Evolutionary conservation across 768 basidiomycete genomes (phyloP), one percentile per base, ranked within the genome.

Genomic region (Mycena crocata): DNA sequence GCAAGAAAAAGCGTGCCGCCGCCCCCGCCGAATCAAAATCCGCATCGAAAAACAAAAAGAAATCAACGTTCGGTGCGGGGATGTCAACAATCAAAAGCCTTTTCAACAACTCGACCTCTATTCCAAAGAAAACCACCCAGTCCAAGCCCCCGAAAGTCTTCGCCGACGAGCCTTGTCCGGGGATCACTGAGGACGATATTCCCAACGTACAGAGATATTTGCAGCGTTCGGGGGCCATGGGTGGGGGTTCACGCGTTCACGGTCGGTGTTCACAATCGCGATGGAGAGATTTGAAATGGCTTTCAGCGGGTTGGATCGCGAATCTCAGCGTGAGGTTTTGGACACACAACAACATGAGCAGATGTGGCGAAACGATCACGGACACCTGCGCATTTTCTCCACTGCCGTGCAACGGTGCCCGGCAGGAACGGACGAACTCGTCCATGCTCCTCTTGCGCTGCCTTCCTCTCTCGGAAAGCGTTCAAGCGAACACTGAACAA

Each of bases 361-460:
- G 40, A 62, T 52, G 40, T 62, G 60, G 61, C 6, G 31, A 17
- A 62, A 62, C 23, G 51, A 62, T 34, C 50, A 62, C 51, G 42
- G 23, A 23, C 17, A 46, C 5, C 61, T 54, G 31, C 61, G 42
- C 31, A n/a, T 62, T 13, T 62, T 62, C 39, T 62, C 51, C 7
- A 54, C 61, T 62, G 61, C 61, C 17, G 37, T 9, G 46, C 44
- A 15, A 54, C 13, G 15, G 58, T 50, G 12, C 51, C 31, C 5
- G 40, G 1, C 1, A 13, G 23, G 4, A 26, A 9, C 13, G n/a
- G 30, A 2, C 37, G 24, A 26, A n/a, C 40, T 1, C 49, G 51
- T 24, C 60, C 60, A 28, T 62, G 60, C 21, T 9, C 28, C 21
- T 6, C 39, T 12, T 62, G 60, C 21, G 13, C 49, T 12, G 7